Conservation (phyloP, 306 rosid genomes). For the Malus asiatica region DNA sequence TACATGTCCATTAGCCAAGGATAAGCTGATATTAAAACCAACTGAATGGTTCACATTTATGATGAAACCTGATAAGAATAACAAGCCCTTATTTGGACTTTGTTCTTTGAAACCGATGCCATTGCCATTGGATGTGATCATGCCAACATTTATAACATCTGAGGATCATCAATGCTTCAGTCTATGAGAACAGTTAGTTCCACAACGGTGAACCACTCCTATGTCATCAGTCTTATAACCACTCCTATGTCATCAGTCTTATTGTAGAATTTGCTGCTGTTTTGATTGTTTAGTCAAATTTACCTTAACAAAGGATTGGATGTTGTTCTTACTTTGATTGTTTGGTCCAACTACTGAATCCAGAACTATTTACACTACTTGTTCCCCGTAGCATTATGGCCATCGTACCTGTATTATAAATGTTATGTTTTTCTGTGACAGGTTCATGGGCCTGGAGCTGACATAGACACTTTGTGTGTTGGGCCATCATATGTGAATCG, state of each 20-base stretch:
- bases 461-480: constrained; percentile 76
- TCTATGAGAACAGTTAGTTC: background rate
- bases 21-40: background rate
- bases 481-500: constrained; percentile 89
- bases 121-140: background rate
- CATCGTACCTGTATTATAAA: too few species aligned
- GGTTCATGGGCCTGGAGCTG: constrained; percentile 93
- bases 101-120: background rate
- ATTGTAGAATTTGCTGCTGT: background rate
- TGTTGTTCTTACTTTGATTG: background rate
- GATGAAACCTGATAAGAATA: background rate
- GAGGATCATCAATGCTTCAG: background rate
- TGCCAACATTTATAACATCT: background rate
- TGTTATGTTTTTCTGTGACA: constrained; percentile 25
- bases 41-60: background rate
- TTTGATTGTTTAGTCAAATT: background rate
- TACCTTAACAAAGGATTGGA: background rate
- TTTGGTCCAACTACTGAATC: background rate
- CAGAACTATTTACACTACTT: background rate
- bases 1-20: background rate
- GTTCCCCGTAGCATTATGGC: background rate
- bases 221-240: too few species aligned
- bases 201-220: background rate
- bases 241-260: background rate
- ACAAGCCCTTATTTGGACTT: background rate